Conservation (phyloP, 352 stramenopile genomes). For the Phytophthora boehmeriae region DNA sequence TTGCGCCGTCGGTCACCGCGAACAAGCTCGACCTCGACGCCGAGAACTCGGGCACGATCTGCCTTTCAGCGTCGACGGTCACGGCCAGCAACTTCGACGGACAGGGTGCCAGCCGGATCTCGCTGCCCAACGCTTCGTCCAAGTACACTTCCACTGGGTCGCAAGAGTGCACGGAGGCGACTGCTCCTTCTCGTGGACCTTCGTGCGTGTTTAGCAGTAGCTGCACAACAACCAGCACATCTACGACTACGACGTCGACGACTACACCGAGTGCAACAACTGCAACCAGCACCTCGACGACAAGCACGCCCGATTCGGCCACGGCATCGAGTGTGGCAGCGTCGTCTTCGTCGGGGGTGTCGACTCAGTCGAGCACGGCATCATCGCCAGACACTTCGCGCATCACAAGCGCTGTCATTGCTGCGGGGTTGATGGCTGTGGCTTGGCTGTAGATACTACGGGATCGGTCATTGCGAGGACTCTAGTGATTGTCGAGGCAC, state of each 20-base stretch:
- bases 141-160: conserved; percentile 31
- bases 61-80: conserved; percentile 24
- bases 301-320: neutral
- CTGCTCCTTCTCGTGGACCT: conserved; percentile 18
- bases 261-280: conserved; percentile 14
- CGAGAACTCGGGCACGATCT: conserved; percentile 22
- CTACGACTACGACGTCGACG: conserved; percentile 5
- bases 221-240: conserved; percentile 13
- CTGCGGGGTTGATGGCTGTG: neutral
- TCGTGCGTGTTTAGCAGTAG: conserved; percentile 18
- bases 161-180: conserved; percentile 15
- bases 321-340: conserved; percentile 7
- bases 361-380: conserved; percentile 16
- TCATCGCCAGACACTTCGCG: neutral
- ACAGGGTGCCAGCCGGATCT: conserved; percentile 26
- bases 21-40: conserved; percentile 31
- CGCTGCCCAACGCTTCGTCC: conserved; percentile 32
- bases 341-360: conserved; percentile 12
- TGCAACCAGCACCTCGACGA: conserved; percentile 6
- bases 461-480: no score
- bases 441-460: neutral
- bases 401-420: neutral
- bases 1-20: conserved; percentile 23
- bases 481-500: no score
- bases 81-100: conserved; percentile 28